A percentile compares a stretch with the other conserved stretches of the same genome.
Conservation (phyloP, 805 yeast genomes). For the Candida pini region DNA sequence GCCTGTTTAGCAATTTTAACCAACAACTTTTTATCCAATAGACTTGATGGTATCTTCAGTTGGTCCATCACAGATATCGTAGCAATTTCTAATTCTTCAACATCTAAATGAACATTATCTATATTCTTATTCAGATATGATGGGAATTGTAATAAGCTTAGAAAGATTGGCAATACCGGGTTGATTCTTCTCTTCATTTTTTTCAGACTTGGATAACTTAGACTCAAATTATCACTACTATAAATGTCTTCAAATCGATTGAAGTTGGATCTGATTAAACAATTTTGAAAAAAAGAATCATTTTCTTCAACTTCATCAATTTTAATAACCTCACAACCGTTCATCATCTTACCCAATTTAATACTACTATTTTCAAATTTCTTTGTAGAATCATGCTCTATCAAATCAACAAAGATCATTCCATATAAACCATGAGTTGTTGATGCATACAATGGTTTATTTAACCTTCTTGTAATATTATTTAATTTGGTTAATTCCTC, state of each 20-base stretch:
- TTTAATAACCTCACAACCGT: slow-evolving; percentile 36
- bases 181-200: slow-evolving; percentile 44
- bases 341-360: slow-evolving; percentile 42
- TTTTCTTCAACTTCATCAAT: slow-evolving; percentile 33
- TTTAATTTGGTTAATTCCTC: slow-evolving; percentile 45
- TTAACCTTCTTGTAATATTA: slow-evolving; percentile 44
- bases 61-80: slow-evolving; percentile 29
- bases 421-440: slow-evolving; percentile 80
- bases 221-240: slow-evolving; percentile 25
- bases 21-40: slow-evolving; percentile 33
- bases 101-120: slow-evolving; percentile 17
- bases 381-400: slow-evolving; percentile 51
- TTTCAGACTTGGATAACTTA: slow-evolving; percentile 22
- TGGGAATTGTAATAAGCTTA: slow-evolving; percentile 49
- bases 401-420: slow-evolving; percentile 72
- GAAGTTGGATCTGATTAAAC: slow-evolving; percentile 33
- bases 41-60: slow-evolving; percentile 41
- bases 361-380: slow-evolving; percentile 48
- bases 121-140: slow-evolving; percentile 20
- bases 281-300: slow-evolving; percentile 31
- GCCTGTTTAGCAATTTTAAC: slow-evolving; percentile 42
- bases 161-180: slow-evolving; percentile 52
- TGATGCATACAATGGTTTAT: slow-evolving; percentile 62
- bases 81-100: slow-evolving; percentile 24
- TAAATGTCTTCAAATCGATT: slow-evolving; percentile 33